phyloP scores from a whole-genome alignment of 2,329 filamentous ascomycete species.

The Arthrobotrys entomopaga region DNA sequence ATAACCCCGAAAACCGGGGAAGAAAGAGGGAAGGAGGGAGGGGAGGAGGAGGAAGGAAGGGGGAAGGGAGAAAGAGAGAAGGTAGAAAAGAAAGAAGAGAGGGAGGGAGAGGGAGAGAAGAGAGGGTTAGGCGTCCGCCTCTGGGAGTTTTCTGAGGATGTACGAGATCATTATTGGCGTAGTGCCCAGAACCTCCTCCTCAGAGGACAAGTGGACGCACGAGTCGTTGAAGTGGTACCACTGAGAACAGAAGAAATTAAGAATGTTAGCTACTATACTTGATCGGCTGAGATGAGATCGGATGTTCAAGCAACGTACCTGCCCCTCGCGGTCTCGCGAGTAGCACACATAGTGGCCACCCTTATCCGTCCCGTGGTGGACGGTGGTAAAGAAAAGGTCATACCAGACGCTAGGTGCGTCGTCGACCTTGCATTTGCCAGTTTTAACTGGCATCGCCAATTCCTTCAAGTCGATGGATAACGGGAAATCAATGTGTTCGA shows the following conservation, averaged over 20 bases:
- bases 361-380: slow-evolving; percentile 42
- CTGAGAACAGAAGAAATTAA: slow-evolving; percentile 12
- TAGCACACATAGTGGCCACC: slow-evolving; percentile 53
- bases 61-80: neutral
- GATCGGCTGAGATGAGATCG: neutral
- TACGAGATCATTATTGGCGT: slow-evolving; percentile 54
- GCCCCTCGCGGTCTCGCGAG: slow-evolving; percentile 43
- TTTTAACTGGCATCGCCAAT: slow-evolving; percentile 29
- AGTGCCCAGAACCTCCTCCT: slow-evolving; percentile 39
- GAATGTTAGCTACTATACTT: neutral
- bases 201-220: slow-evolving; percentile 32
- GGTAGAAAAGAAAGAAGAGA: neutral
- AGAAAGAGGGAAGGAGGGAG: neutral
- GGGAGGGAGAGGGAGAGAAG: neutral
- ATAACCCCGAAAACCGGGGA: neutral
- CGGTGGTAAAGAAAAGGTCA: slow-evolving; percentile 50
- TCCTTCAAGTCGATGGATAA: slow-evolving; percentile 49
- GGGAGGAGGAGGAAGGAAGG: neutral
- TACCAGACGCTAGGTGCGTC: slow-evolving; percentile 53
- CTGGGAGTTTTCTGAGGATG: slow-evolving; percentile 49
- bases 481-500: slow-evolving; percentile 47
- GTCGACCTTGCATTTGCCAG: slow-evolving; percentile 30
- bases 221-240: slow-evolving; percentile 53
- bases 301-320: slow-evolving; percentile 23
- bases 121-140: slow-evolving; percentile 17